Evolutionary conservation across 2,329 filamentous ascomycete species (phyloP), one percentile per base, ranked within the genome.

Genomic region (Beauveria australis): DNA sequence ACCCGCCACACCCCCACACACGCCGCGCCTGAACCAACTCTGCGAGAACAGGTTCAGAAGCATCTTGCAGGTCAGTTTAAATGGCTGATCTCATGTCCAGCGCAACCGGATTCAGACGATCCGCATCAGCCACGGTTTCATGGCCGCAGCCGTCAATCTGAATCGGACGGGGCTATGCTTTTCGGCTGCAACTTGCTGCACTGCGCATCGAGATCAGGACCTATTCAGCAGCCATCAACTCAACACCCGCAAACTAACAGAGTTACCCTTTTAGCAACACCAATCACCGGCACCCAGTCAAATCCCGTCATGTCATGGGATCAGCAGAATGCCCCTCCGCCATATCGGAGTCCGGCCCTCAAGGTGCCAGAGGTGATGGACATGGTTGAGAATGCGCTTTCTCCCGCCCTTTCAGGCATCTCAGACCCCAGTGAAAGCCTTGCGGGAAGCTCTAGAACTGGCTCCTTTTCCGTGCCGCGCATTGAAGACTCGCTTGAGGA

Each of bases 401-500:
- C 73, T 3, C 72, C 73, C 12, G 68, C 69, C 24, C 66, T 71
- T 41, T 70, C 71, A 7, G 63, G 67, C 19, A 63, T 68, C 60
- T 68, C 72, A 60, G 67, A 74, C 51, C 65, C 66, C 62, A 66
- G 70, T 61, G 65, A 70, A 53, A 75, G 70, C 53, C 74, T 75
- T 63, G 67, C 72, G 14, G 65, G 63, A n/a, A 71, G 70, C 19
- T 71, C 72, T 26, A 65, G 66, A 30, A 58, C 67, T 6, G 71
- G 67, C 0, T 74, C 71, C 6, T 70, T 66, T 63, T 74, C 66
- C 1, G 72, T 75, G 14, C 73, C 78, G 28, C 79, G 82, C 19
- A 87, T 87, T 54, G 85, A 87, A 67, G 84, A 87, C 67, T 86
- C 84, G 1, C 73, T 87, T 9, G 84, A 85, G 68, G 83, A 83